Conservation (phyloP, 2,329 filamentous ascomycete genomes). For the Salinomyces thailandicus region DNA sequence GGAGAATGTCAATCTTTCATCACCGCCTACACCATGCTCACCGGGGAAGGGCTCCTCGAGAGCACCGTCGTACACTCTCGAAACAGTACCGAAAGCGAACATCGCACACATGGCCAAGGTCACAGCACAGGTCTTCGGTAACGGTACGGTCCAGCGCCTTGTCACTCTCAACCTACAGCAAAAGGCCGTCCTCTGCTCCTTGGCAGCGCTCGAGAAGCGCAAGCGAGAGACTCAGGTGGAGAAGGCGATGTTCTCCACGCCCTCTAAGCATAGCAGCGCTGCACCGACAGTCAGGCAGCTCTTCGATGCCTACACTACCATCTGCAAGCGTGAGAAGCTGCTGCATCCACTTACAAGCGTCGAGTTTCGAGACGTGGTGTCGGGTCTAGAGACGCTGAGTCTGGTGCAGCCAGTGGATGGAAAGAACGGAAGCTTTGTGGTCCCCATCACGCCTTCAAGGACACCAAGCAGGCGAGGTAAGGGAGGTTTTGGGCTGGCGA, state of each 20-base stretch:
- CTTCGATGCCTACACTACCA: constrained; percentile 69
- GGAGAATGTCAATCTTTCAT: constrained; percentile 70
- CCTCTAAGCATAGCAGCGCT: constrained; percentile 29
- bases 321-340: constrained; percentile 81
- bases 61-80: constrained; percentile 46
- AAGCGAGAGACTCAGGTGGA: constrained; percentile 39
- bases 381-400: constrained; percentile 78
- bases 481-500: constrained; percentile 32
- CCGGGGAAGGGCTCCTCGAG: constrained; percentile 27
- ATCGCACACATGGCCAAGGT: constrained; percentile 89
- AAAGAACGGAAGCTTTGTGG: constrained; percentile 56
- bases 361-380: constrained; percentile 88
- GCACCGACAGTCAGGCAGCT: constrained; percentile 76
- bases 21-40: constrained; percentile 34
- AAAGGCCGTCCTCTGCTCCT: constrained; percentile 82
- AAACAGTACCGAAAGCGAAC: constrained; percentile 76
- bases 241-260: constrained; percentile 27
- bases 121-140: constrained; percentile 79
- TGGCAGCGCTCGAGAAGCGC: constrained; percentile 76
- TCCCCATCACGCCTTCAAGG: constrained; percentile 52
- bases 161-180: constrained; percentile 88
- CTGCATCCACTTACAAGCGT: constrained; percentile 81
- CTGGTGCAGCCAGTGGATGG: constrained; percentile 62
- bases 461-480: constrained; percentile 49
- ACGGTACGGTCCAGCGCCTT: constrained; percentile 74